Evolutionary conservation across 257 asterid genomes (phyloP).

Genomic region (Jacaranda mimosifolia): DNA sequence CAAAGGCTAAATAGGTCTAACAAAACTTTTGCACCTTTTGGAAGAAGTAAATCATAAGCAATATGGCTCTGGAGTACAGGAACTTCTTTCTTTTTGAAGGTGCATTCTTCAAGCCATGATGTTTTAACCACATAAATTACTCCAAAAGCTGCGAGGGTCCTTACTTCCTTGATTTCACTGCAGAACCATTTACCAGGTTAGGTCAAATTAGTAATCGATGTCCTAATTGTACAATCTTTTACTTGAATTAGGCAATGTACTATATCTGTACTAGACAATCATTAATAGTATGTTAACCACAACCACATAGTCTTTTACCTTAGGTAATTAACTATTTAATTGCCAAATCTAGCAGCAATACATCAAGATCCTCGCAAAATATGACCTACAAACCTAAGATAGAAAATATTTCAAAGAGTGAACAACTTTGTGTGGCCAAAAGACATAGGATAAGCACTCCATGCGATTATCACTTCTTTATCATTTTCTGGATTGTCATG

Average conservation of each 20-base stretch:
- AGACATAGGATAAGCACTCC: constrained; percentile 18
- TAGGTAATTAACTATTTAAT: constrained; percentile 19
- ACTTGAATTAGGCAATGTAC: constrained; percentile 26
- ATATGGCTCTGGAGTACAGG: constrained; percentile 81
- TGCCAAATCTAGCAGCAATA: constrained; percentile 21
- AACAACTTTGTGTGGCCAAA: constrained; percentile 17
- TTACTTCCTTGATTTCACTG: constrained; percentile 86
- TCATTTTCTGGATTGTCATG: constrained; percentile 28
- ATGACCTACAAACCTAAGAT: neutral
- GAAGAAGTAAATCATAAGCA: constrained; percentile 88
- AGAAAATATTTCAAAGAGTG: constrained; percentile 7
- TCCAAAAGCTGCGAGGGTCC: constrained; percentile 85
- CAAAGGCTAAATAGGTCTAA: constrained; percentile 16
- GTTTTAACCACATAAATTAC: constrained; percentile 75
- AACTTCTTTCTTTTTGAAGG: constrained; percentile 72
- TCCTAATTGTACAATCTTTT: constrained; percentile 11
- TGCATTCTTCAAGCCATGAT: constrained; percentile 93
- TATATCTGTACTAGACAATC: constrained; percentile 19
- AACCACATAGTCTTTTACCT: constrained; percentile 6
- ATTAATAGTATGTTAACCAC: constrained; percentile 14
- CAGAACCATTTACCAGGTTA: constrained; percentile 45
- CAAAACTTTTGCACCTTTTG: constrained; percentile 65
- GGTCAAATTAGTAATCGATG: constrained; percentile 25
- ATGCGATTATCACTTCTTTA: neutral
- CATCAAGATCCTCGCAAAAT: constrained; percentile 19